Evolutionary conservation across 225 moss, liverwort and hornwort genomes (phyloP), one percentile per base, ranked within the genome.

Genomic region (Antitrichia curtipendula): DNA sequence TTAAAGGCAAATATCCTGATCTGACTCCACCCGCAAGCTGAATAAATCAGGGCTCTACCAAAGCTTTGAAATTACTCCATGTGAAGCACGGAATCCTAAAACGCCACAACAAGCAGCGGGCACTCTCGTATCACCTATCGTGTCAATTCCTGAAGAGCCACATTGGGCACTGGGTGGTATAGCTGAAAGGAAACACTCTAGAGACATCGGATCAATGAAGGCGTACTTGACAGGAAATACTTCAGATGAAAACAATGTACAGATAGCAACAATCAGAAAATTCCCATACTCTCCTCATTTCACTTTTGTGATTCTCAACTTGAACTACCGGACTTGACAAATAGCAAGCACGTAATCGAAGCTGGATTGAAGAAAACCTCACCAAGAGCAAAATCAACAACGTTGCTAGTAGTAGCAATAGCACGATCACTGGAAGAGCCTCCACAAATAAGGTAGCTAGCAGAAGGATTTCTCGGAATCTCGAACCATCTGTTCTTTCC

Each of bases 21-120:
- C n/a, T n/a, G n/a, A n/a, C n/a, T n/a, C n/a, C n/a, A n/a, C n/a
- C n/a, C n/a, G n/a, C n/a, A n/a, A n/a, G n/a, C n/a, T n/a, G n/a
- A n/a, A n/a, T n/a, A n/a, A n/a, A n/a, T n/a, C n/a, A n/a, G n/a
- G n/a, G n/a, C n/a, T n/a, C n/a, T n/a, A n/a, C n/a, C n/a, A n/a
- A n/a, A 50, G 64, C 89, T 85, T 84, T 29, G 89, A 87, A 77
- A 89, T 57, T 63, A 64, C 57, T 76, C 89, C 82, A 43, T 87
- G 87, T 71, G 91, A 91, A 82, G 91, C 84, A 76, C 91, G 91
- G 77, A 91, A 91, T 72, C 89, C 91, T 85, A 91, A 85, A 81
- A 89, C 41, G 69, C 91, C 85, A 64, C 91, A 91, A 64, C 91
- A 91, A n/a, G 91, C 87, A 89, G 87, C 87, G 64, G 87, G 89